A percentile compares a stretch with the other conserved stretches of the same genome.
Conservation (phyloP, 2,329 filamentous ascomycete genomes). For the Westerdykella sp. region DNA sequence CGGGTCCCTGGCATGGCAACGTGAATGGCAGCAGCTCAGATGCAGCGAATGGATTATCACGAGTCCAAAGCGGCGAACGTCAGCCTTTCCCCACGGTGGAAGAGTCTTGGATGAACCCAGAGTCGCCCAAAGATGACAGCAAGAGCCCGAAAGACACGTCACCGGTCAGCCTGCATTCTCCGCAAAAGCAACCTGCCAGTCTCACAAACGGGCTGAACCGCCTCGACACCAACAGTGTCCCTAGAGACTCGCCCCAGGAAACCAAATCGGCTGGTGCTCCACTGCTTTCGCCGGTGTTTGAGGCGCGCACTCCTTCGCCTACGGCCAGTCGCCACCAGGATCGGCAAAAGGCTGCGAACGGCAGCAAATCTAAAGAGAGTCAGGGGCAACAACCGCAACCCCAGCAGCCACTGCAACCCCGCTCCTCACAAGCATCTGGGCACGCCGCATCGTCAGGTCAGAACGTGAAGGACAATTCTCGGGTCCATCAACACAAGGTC, state of each 20-base stretch:
- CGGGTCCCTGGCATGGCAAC: not conserved
- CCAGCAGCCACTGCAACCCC: not conserved
- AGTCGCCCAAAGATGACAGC: conserved; percentile 16
- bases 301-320: conserved; percentile 65
- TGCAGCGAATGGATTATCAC: conserved; percentile 18
- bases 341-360: conserved; percentile 23
- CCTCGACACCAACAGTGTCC: conserved; percentile 42
- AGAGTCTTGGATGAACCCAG: conserved; percentile 25
- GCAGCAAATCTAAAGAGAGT: conserved; percentile 23
- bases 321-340: conserved; percentile 46
- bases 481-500: conserved; percentile 18
- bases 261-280: conserved; percentile 38
- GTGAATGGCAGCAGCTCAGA: conserved; percentile 11
- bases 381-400: conserved; percentile 23
- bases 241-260: conserved; percentile 33
- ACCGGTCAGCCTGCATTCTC: conserved; percentile 22
- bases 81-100: conserved; percentile 23
- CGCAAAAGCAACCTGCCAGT: conserved; percentile 26
- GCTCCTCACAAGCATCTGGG: too few relatives aligned
- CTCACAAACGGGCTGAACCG: conserved; percentile 27
- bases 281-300: conserved; percentile 65
- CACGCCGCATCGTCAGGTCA: not conserved
- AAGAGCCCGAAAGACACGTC: conserved; percentile 20
- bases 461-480: conserved; percentile 18
- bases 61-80: conserved; percentile 19